Conservation (phyloP, 495 filamentous ascomycete species). For the Aspergillus affinis region DNA sequence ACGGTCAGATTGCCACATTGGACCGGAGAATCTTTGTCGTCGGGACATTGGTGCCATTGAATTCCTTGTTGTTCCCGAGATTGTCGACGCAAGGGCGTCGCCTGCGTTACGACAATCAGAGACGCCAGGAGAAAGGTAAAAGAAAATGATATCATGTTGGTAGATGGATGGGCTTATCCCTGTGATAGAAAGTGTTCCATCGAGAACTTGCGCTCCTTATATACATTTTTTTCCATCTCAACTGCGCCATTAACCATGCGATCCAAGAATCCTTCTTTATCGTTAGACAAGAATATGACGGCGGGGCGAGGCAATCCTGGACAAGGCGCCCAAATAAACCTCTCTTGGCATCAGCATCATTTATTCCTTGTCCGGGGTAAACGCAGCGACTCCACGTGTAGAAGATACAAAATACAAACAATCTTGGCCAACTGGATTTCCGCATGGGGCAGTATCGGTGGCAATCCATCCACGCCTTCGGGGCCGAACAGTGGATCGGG, state of each 20-base stretch:
- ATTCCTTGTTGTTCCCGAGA: neutral
- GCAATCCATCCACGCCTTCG: neutral
- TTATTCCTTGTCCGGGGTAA: neutral
- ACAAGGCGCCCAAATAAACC: neutral
- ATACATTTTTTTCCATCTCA: neutral
- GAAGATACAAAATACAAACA: neutral
- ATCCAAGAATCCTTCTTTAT: too few species aligned
- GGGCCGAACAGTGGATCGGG: neutral
- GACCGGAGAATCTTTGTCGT: neutral
- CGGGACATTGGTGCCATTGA: neutral
- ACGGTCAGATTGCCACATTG: conserved; percentile 39
- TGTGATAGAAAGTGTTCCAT: neutral
- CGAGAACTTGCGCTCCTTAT: neutral
- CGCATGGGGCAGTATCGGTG: neutral
- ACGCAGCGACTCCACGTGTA: neutral
- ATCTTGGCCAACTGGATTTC: neutral
- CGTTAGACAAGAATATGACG: too few species aligned
- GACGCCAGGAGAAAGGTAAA: neutral
- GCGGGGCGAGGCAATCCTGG: too few species aligned
- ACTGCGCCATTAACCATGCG: too few species aligned
- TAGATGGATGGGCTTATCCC: too few species aligned
- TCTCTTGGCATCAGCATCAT: neutral
- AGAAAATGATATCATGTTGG: neutral
- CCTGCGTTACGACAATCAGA: neutral
- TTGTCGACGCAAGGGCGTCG: neutral